Evolutionary conservation across 106 monocot genomes (phyloP).

Genomic region (Narthecium ossifragum): DNA sequence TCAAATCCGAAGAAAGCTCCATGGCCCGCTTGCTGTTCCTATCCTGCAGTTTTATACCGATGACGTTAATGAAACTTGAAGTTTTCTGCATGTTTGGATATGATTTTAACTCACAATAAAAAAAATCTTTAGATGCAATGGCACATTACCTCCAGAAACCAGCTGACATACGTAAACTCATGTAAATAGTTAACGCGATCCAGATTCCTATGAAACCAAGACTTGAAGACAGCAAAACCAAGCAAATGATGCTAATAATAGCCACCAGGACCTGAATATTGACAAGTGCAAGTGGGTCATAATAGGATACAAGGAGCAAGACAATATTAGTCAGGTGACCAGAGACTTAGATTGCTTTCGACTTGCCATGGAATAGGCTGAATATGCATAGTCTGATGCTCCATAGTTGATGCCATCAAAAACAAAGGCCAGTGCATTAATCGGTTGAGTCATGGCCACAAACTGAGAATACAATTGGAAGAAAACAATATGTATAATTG

Average conservation of each 20-base stretch:
- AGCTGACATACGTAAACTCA: slow-evolving; percentile 65
- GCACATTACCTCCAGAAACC: slow-evolving; percentile 71
- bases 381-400: slow-evolving; percentile 88
- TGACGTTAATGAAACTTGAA: too few species aligned
- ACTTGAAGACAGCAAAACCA: slow-evolving; percentile 45
- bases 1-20: slow-evolving; percentile 36
- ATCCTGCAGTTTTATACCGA: slow-evolving; percentile 31
- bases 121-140: neutral
- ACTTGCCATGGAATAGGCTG: slow-evolving; percentile 94
- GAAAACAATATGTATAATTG: neutral
- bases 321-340: neutral
- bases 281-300: neutral
- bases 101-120: neutral
- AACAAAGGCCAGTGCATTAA: slow-evolving; percentile 86
- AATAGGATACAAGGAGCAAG: neutral
- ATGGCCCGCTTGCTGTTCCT: slow-evolving; percentile 60
- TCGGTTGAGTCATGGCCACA: slow-evolving; percentile 79
- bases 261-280: slow-evolving; percentile 66
- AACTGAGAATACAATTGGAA: slow-evolving; percentile 40
- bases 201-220: slow-evolving; percentile 85
- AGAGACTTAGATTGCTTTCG: neutral
- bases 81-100: too few species aligned
- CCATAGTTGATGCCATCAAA: slow-evolving; percentile 97
- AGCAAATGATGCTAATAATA: slow-evolving; percentile 47
- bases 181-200: slow-evolving; percentile 76